Conservation (phyloP, 352 stramenopile genomes). For the Phytophthora gonapodyides region DNA sequence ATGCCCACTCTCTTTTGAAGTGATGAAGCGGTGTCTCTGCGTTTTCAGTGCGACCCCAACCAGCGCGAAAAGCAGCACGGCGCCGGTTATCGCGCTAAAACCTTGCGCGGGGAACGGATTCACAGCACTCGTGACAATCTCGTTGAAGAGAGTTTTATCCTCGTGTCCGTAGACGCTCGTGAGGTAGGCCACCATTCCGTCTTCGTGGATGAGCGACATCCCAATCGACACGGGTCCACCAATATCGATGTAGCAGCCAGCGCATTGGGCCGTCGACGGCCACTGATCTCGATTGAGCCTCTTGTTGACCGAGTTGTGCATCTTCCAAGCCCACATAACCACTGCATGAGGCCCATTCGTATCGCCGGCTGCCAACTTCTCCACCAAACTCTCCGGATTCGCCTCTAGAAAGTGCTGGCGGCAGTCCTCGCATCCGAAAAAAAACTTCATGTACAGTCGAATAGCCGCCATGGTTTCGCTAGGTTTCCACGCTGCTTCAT, state of each 20-base stretch:
- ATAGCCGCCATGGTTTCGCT: conserved; percentile 55
- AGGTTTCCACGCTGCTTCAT: conserved; percentile 34
- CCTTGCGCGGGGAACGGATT: conserved; percentile 34
- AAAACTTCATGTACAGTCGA: conserved; percentile 67
- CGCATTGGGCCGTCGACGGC: conserved; percentile 44
- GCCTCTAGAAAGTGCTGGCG: conserved; percentile 66
- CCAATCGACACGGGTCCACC: conserved; percentile 20
- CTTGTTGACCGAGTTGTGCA: conserved; percentile 82
- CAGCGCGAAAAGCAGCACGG: conserved; percentile 30
- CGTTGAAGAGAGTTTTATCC: conserved; percentile 29
- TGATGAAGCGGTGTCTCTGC: conserved; percentile 20
- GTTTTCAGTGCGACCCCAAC: conserved; percentile 19
- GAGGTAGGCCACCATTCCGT: conserved; percentile 24
- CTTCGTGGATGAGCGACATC: conserved; percentile 37
- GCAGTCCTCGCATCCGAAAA: conserved; percentile 74
- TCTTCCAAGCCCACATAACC: conserved; percentile 70
- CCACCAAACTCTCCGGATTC: conserved; percentile 56
- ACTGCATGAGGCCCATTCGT: conserved; percentile 43
- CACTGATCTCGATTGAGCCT: conserved; percentile 61
- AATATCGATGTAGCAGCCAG: conserved; percentile 49
- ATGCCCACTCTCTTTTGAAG: conserved; percentile 14
- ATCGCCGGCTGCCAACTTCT: conserved; percentile 40
- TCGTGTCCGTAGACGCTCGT: conserved; percentile 23
- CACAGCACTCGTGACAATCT: conserved; percentile 30
- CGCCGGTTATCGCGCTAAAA: conserved; percentile 34